Conservation (phyloP, 352 stramenopile genomes). For the Saprolegnia diclina region DNA sequence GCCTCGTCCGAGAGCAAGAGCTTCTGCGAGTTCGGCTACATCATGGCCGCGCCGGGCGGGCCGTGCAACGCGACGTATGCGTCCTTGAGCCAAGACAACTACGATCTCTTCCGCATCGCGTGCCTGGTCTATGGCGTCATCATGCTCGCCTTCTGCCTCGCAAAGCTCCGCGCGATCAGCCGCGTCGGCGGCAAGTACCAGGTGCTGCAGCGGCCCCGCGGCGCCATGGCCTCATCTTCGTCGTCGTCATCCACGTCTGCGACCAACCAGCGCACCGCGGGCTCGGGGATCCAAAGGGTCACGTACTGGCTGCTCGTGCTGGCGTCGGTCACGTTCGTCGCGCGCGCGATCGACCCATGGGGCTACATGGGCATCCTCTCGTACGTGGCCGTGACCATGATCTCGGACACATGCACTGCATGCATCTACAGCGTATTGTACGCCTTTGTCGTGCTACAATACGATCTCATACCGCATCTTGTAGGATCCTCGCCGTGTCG, state of each 20-base stretch:
- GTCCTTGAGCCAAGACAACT: not conserved
- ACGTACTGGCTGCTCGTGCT: constrained; percentile 21
- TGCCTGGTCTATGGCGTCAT: not conserved
- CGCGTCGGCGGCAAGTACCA: constrained; percentile 1
- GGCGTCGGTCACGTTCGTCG: constrained; percentile 14
- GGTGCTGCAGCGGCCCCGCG: not conserved
- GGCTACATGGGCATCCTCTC: constrained; percentile 16
- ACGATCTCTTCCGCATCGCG: not conserved
- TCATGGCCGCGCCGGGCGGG: not conserved
- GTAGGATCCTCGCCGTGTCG: constrained; percentile 23
- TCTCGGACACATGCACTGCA: constrained; percentile 24
- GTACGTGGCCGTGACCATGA: constrained; percentile 1
- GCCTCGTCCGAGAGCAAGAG: not conserved
- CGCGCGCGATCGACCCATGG: constrained; percentile 18
- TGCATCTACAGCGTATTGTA: constrained; percentile 28
- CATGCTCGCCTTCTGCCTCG: constrained; percentile 6
- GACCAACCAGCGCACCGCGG: not conserved
- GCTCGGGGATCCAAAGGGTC: constrained; percentile 24
- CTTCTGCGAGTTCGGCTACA: not conserved
- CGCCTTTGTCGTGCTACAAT: not conserved
- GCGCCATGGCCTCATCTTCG: not conserved
- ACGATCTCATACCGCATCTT: not conserved
- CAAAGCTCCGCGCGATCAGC: constrained; percentile 14
- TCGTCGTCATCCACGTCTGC: not conserved
- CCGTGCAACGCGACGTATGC: constrained; percentile 16